Evolutionary conservation across 2,329 filamentous ascomycete genomes (phyloP).

Genomic region (Aureobasidium mangrovei): DNA sequence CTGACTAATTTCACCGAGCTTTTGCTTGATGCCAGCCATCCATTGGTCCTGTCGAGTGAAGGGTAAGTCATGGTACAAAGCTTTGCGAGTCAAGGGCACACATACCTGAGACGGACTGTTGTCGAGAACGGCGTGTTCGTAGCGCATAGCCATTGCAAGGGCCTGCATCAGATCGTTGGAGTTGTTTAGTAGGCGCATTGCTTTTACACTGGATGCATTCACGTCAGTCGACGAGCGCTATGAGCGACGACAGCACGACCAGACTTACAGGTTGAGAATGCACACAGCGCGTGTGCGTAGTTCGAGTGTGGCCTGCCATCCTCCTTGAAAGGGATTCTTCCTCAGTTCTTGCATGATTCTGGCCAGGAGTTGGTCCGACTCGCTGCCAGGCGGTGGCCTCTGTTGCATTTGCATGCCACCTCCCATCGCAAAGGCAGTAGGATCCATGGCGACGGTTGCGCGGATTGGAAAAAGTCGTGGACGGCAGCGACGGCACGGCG

Average conservation of each 20-base stretch:
- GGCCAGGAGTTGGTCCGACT: conserved; percentile 20
- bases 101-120: conserved; percentile 12
- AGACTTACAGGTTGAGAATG: conserved; percentile 28
- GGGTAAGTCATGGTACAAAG: background rate
- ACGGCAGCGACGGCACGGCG: conserved; percentile 9
- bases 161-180: conserved; percentile 1
- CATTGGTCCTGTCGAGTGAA: conserved; percentile 13
- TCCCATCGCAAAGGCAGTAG: conserved; percentile 16
- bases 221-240: conserved; percentile 1
- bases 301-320: conserved; percentile 28
- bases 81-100: too few species aligned
- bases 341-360: conserved; percentile 22
- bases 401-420: conserved; percentile 20
- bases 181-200: conserved; percentile 14
- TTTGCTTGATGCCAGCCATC: conserved; percentile 14
- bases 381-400: conserved; percentile 22
- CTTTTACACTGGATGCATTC: conserved; percentile 13
- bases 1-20: conserved; percentile 15
- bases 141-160: conserved; percentile 14
- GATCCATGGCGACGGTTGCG: conserved; percentile 14
- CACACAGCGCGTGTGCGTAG: conserved; percentile 21
- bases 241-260: background rate
- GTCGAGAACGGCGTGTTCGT: conserved; percentile 12
- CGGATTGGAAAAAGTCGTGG: background rate
- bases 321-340: conserved; percentile 16